A percentile compares a stretch with the other conserved stretches of the same genome.
Evolutionary conservation across 148 eudicot species (phyloP).

Genomic region (Camellia sinensis): DNA sequence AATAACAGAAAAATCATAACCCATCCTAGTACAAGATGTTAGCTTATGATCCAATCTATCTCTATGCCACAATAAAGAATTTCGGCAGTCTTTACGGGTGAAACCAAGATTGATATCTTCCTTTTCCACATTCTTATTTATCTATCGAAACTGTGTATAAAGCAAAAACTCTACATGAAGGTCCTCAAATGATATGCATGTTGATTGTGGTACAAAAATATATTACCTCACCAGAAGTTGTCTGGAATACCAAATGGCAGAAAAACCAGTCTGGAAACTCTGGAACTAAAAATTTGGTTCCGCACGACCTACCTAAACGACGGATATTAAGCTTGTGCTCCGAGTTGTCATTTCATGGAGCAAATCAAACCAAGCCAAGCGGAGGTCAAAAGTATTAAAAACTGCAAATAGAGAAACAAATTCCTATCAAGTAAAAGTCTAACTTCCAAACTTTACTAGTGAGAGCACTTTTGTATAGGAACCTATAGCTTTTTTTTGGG

Average conservation of each 20-base stretch:
- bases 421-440: not conserved
- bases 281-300: not conserved
- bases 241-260: not conserved
- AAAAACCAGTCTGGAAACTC: not conserved
- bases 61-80: not conserved
- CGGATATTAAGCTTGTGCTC: not conserved
- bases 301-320: not conserved
- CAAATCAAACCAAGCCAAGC: not conserved
- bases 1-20: not conserved
- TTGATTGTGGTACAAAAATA: not conserved
- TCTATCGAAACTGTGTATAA: not conserved
- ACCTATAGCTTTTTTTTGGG: too few species aligned
- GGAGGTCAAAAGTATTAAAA: not conserved
- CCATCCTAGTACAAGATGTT: not conserved
- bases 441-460: not conserved
- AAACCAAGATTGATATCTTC: conserved; percentile 8
- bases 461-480: not conserved
- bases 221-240: not conserved
- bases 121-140: not conserved
- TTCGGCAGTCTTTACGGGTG: not conserved
- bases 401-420: conserved; percentile 12
- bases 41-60: not conserved
- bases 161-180: conserved; percentile 1
- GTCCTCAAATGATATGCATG: not conserved
- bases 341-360: not conserved